Evolutionary conservation across 2,329 filamentous ascomycete species (phyloP), one percentile per base, ranked within the genome.

Genomic region (Phialocephala sp.): DNA sequence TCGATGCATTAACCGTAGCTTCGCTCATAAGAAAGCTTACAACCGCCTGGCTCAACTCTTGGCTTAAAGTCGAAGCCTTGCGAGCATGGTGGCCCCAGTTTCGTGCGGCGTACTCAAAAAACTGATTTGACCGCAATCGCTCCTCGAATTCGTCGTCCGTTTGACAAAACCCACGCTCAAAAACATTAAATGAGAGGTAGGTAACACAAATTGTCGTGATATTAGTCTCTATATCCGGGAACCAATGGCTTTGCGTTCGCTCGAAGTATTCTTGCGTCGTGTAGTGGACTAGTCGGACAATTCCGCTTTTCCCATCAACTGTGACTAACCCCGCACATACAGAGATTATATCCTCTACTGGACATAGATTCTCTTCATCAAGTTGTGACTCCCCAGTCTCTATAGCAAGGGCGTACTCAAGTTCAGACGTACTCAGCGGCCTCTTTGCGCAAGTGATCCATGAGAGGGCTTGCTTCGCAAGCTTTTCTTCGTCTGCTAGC

Each of bases 361-460:
- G 32, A 6, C n/a, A n/a, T n/a, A 71, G 43, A 20, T 63, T 60
- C 73, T 58, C 20, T 64, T 65, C 9, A 54, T 64, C 62, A n/a
- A 60, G 62, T 27, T 50, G 18, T 2, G 62, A 0, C 2, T 70
- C 52, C 0, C 67, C 76, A 1, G 59, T 1, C 39, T 80, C 76
- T 0, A 80, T 72, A 0, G 79, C 81, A n/a, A 85, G 74, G 0
- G 81, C 81, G 66, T 83, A 75, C 60, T 76, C 75, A 8, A 84
- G 73, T 64, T 83, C 80, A 0, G 35, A 0, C 0, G 62, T 71
- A 1, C 66, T 76, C 0, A 84, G 64, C 0, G 70, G 76, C 37
- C 77, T 74, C 50, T 71, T 76, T 0, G 80, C 75, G 41, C 66
- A 80, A 11, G 47, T 64, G 36, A 64, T 47, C 62, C 62, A 64